Base-by-base conservation (phyloP, 805 yeast genomes). In the Nakazawaea pomicola region DNA sequence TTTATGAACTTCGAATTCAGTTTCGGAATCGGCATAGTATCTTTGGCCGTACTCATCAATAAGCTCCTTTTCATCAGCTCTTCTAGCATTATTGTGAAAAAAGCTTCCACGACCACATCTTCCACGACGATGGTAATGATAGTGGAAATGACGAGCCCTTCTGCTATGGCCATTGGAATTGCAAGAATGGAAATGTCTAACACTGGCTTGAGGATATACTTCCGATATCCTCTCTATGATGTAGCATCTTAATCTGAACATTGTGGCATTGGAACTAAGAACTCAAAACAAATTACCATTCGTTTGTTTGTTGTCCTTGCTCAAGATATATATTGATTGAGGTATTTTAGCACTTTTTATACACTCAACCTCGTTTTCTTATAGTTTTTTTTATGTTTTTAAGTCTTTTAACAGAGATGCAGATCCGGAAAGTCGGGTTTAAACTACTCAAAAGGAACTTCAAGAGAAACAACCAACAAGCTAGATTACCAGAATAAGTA, bases 181-280 rank as follows among this genome's bases (percentile, higher is more conserved):
- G 20, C 21, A 32, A 19, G 20, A 14, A 8, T 33, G 28, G 15
- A n/a, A 33, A n/a, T 15, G 28, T n/a, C 19, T 33, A 10, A 19
- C 19, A 15, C 14, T 28, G 5, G 19, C 8, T 6, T 18, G 35
- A 10, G 29, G 23, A 19, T 14, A 33, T 9, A 24, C 16, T 16
- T 33, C 29, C 4, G 19, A 33, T 6, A 33, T 6, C 16, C 29
- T 33, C 29, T 33, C 29, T 5, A 16, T 15, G 29, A 33, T 21
- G 15, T 33, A 33, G 15, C 29, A 14, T 33, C 29, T 33, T 7
- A 33, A 12, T 10, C 24, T 33, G 12, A 33, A 33, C 36, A 33
- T 33, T 20, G 18, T 33, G 12, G 15, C 8, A 7, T 9, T 28
- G n/a, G n/a, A n/a, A n/a, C n/a, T n/a, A n/a, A n/a, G n/a, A n/a